Conservation (phyloP, 2,329 filamentous ascomycete species). For the Lecanosticta acicola region DNA sequence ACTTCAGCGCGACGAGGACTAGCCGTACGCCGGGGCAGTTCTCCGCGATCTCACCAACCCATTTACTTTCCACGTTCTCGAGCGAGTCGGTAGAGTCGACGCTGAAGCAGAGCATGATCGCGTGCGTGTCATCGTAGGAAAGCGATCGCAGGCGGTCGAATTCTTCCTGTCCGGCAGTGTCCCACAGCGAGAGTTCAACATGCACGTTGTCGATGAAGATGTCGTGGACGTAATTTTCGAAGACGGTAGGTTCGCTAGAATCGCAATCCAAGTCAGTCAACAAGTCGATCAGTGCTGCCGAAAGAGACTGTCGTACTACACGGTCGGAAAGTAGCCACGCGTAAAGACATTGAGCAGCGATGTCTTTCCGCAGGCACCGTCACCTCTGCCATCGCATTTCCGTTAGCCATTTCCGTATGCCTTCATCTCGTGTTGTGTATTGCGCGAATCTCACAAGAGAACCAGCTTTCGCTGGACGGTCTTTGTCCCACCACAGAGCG, state of each 20-base stretch:
- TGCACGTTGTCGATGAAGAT: conserved; percentile 97
- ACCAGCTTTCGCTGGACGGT: conserved; percentile 95
- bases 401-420: neutral
- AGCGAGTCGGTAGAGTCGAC: conserved; percentile 93
- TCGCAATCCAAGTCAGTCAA: neutral
- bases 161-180: conserved; percentile 97
- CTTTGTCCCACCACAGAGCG: conserved; percentile 52
- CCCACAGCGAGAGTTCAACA: conserved; percentile 96
- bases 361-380: conserved; percentile 95
- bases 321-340: conserved; percentile 94
- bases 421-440: neutral
- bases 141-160: conserved; percentile 93
- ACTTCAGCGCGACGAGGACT: conserved; percentile 92
- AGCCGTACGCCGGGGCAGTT: conserved; percentile 95
- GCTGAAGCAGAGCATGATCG: conserved; percentile 98
- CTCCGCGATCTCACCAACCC: conserved; percentile 95
- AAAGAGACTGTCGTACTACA: conserved; percentile 59
- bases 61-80: conserved; percentile 98
- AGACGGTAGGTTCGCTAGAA: conserved; percentile 80
- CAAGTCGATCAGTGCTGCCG: neutral
- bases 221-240: conserved; percentile 98
- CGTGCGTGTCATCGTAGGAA: conserved; percentile 95
- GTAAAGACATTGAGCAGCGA: conserved; percentile 97
- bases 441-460: conserved; percentile 61
- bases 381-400: conserved; percentile 57